phyloP scores from a whole-genome alignment of 495 filamentous ascomycete species.

The Amniculicola lignicola region DNA sequence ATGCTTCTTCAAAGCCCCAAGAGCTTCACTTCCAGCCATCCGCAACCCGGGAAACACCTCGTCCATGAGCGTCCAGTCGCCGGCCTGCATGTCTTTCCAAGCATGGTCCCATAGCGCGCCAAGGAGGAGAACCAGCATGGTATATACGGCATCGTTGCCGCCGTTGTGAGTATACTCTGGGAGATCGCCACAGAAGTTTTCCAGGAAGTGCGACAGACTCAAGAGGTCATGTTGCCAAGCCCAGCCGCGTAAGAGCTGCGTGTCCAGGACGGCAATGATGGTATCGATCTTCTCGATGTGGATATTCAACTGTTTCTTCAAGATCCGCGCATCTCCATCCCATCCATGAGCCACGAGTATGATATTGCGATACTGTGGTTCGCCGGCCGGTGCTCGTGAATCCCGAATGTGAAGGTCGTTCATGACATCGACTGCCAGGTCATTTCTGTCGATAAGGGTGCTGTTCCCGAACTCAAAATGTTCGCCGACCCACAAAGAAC shows the following conservation, averaged over 20 bases:
- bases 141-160: slow-evolving; percentile 7
- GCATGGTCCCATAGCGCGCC: not conserved
- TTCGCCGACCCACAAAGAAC: not conserved
- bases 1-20: not conserved
- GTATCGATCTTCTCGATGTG: not conserved
- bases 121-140: not conserved
- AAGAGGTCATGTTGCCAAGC: not conserved
- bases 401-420: not conserved
- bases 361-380: not conserved
- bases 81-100: not conserved
- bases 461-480: slow-evolving; percentile 5
- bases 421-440: not conserved
- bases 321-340: not conserved
- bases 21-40: not conserved
- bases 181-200: not conserved
- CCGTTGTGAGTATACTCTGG: slow-evolving; percentile 2
- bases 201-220: not conserved
- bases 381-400: not conserved
- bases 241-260: not conserved
- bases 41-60: not conserved
- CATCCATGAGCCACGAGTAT: not conserved
- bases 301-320: not conserved
- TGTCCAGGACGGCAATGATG: not conserved
- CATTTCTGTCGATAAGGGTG: not conserved
- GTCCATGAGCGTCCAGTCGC: slow-evolving; percentile 1